These are phyloP conservation scores for Nitzschia palea DNA, from an alignment of 108 stramenopile genomes.

Conservation along the genomic window DNA sequence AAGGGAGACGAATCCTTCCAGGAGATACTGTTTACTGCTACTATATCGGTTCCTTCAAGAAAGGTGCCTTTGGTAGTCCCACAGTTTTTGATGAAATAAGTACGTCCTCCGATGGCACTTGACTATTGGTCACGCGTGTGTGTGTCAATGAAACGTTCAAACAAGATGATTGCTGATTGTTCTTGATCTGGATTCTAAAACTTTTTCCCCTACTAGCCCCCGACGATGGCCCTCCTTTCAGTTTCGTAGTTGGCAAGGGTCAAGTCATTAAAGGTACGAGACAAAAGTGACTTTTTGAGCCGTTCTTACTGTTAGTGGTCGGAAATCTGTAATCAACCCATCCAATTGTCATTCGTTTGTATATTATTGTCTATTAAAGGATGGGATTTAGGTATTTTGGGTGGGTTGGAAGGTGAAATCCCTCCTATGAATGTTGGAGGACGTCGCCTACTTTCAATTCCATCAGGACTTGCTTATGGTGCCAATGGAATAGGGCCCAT, in stretches of 20 bases:
- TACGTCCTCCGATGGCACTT: no score
- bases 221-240: slow-evolving; percentile 15
- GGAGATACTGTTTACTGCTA: slow-evolving; percentile 29
- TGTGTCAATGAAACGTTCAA: no score
- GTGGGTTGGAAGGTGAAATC: slow-evolving; percentile 22
- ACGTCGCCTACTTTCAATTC: slow-evolving; percentile 25
- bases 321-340: no score
- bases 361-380: no score
- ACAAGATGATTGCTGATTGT: no score
- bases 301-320: no score
- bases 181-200: no score
- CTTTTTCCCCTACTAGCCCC: slow-evolving; percentile 12
- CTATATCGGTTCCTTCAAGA: slow-evolving; percentile 21
- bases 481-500: slow-evolving; percentile 19
- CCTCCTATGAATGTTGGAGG: slow-evolving; percentile 38
- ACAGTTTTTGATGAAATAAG: neutral
- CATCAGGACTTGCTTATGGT: slow-evolving; percentile 33
- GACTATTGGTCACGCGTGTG: no score
- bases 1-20: slow-evolving; percentile 21
- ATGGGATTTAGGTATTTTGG: slow-evolving; percentile 30
- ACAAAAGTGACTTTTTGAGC: neutral
- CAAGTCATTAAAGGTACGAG: slow-evolving; percentile 27
- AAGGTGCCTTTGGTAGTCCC: neutral
- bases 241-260: slow-evolving; percentile 27
- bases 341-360: neutral